These are phyloP conservation scores for Coelastrella sp. DNA, from an alignment of 139 green algal genomes.

Conservation along the genomic window DNA sequence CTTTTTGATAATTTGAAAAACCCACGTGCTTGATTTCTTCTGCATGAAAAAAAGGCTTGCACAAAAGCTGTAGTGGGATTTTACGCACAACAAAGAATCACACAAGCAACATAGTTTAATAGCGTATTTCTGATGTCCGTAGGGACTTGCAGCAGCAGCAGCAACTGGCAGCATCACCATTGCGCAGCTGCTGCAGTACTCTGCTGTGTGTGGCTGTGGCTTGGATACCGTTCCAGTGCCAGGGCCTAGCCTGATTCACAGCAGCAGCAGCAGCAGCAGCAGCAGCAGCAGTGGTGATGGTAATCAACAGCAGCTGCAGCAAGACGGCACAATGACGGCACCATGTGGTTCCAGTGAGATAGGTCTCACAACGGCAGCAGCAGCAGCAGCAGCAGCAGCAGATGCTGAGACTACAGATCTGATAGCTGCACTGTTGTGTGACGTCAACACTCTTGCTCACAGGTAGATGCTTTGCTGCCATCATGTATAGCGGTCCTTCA, in stretches of 20 bases:
- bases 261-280: constrained; percentile 19
- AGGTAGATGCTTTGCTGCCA: not conserved
- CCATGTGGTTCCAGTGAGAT: not conserved
- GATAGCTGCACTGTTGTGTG: constrained; percentile 34
- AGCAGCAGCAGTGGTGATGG: not conserved
- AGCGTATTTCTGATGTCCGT: not conserved
- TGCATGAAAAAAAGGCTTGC: not conserved
- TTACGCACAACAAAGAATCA: not conserved
- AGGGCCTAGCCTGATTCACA: constrained; percentile 16
- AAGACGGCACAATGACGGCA: not conserved
- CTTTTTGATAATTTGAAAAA: no score
- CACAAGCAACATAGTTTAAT: not conserved
- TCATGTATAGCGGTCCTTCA: no score
- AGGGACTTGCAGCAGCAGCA: constrained; percentile 38
- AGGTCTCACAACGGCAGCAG: not conserved
- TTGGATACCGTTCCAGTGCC: constrained; percentile 70
- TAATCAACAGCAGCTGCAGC: not conserved
- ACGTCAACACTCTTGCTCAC: constrained; percentile 16
- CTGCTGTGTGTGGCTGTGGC: constrained; percentile 65
- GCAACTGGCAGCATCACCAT: constrained; percentile 49
- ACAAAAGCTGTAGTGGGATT: no score
- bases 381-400: constrained; percentile 28
- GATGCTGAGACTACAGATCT: not conserved
- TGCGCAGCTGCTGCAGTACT: constrained; percentile 56
- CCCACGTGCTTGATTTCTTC: not conserved